Evolutionary conservation across 148 eudicot species (phyloP), one percentile per base, ranked within the genome.

Genomic region (Dysphania ambrosioides): DNA sequence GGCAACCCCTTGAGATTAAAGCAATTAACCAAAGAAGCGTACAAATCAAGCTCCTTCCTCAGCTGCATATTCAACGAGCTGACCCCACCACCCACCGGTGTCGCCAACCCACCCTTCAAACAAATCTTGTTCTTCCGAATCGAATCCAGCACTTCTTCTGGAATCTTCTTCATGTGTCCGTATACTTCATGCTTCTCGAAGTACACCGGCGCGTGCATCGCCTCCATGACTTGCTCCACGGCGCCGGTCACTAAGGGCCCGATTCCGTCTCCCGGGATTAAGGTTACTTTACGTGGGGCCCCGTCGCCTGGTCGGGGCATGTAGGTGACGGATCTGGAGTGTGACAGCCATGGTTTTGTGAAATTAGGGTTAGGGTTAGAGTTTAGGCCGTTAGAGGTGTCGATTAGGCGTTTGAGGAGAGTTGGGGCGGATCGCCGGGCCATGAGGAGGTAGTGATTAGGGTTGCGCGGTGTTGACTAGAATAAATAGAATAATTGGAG

Each of bases 281-380:
- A 77, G 30, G 94, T 91, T 1, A 91, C 93, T 23, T 79, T 58
- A 0, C 93, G 82, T 0, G 90, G 88, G 4, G 85, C 77, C 2
- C 89, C 93, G 78, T 89, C 93, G 2, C 93, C 91, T 29, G 97
- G 97, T n/a, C 97, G 89, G 36, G 97, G 97, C 97, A 91, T 91
- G 93, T 91, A 91, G 72, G 97, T 89, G 0, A 92, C 85, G 61
- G 90, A 81, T 79, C 90, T 26, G 4, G 55, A 23, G 34, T 13
- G 21, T 23, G 71, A 15, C 18, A 41, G 55, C 68, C 68, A 64
- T 34, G n/a, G n/a, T n/a, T n/a, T n/a, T n/a, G n/a, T 1, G 21
- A 60, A n/a, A n/a, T n/a, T n/a, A n/a, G n/a, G 15, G 29, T 64
- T 64, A 34, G 68, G 68, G 66, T 62, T 36, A 3, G 29, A 55